Conservation (phyloP, 2,329 filamentous ascomycete species). For the Camillea tinctor region DNA sequence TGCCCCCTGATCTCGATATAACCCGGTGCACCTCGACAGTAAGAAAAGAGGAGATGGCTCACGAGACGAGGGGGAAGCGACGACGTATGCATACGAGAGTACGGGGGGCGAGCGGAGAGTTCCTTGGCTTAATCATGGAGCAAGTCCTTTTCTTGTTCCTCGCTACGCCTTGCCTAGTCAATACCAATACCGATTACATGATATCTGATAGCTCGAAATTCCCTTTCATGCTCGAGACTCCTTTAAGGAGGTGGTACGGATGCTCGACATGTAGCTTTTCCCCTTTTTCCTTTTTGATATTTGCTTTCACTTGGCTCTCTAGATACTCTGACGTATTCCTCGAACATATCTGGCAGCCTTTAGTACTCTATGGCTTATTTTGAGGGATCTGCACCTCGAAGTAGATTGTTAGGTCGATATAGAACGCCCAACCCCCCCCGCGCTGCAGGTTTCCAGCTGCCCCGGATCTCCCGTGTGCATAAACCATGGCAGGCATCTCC, state of each 20-base stretch:
- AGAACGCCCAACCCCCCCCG: conserved; percentile 17
- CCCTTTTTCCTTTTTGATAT: background rate
- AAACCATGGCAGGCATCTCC: conserved; percentile 6
- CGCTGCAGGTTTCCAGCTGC: conserved; percentile 23
- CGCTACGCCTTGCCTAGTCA: background rate
- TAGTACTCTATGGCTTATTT: background rate
- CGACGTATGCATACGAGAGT: background rate
- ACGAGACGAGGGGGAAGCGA: conserved; percentile 9
- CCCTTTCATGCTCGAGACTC: background rate
- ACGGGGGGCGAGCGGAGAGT: background rate
- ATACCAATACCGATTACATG: conserved; percentile 13
- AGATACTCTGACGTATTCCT: no score
- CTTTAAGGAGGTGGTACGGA: background rate
- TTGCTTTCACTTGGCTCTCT: no score
- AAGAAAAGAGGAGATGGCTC: conserved; percentile 16
- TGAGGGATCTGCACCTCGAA: conserved; percentile 15
- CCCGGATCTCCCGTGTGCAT: conserved; percentile 15
- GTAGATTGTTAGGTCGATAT: conserved; percentile 13
- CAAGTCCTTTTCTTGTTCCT: conserved; percentile 7
- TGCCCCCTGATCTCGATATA: conserved; percentile 30
- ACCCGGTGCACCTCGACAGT: conserved; percentile 15
- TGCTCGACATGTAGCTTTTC: background rate
- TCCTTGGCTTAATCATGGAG: conserved; percentile 5
- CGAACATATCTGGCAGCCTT: no score
- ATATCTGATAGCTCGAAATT: background rate